Evolutionary conservation across 768 basidiomycete genomes (phyloP), one percentile per base, ranked within the genome.

Genomic region (Pleurotus giganteus): DNA sequence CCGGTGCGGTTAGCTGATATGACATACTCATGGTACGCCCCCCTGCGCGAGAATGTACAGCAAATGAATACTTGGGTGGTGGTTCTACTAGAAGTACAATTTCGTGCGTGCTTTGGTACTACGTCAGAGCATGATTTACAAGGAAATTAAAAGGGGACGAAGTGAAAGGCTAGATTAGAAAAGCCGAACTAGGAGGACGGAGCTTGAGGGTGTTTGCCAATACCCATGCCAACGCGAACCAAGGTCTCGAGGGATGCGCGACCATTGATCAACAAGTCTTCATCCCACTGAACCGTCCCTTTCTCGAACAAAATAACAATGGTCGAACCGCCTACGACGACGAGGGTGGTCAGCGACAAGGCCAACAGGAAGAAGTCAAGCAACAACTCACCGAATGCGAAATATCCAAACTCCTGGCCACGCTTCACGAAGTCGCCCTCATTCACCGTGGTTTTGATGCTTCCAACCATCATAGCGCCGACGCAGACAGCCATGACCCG

Each of bases 401-500:
- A 98, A 66, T 91, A 96, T 1, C 94, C 91, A 64, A 96, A 83
- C 65, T 98, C 96, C 58, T 98, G 82, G 2, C 94, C 94, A 11
- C 91, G 83, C 63, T 79, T 79, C 57, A 98, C 85, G 0, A 74
- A 61, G 19, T 96, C 81, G 1, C 94, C 94, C 62, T 95, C 91
- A 44, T 86, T 62, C n/a, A 94, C 88, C 0, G 93, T 94, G 4
- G 88, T 90, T 62, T 84, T 69, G 66, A 98, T 98, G 57, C 86
- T 91, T 8, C 91, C 94, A 11, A 91, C 95, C 91, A 94, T 92
- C 93, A 95, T 95, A 5, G 93, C 93, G 21, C 94, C 94, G 6
- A 95, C 76, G 60, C 92, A 94, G 1, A 96, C 93, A 1, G 85
- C 87, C 85, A 96, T 92, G 19, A 98, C 94, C 0, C 85, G 79